These are phyloP conservation scores for Allantophomopsis lycopodina DNA, from an alignment of 2,329 filamentous ascomycete genomes.

Conservation along the genomic window DNA sequence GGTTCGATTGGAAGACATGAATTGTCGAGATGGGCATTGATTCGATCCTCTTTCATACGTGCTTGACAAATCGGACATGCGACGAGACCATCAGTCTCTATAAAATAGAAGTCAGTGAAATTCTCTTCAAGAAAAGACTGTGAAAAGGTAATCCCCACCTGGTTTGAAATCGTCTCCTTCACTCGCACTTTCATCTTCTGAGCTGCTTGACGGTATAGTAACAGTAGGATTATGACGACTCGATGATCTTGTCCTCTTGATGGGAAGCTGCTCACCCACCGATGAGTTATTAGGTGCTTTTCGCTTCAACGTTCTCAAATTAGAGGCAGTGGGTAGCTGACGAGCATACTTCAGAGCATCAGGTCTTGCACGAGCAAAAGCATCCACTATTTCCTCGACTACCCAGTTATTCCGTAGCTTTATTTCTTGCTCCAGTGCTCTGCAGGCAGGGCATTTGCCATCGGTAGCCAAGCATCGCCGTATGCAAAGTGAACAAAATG, in stretches of 20 bases:
- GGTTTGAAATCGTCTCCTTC: constrained; percentile 12
- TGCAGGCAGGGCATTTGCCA: constrained; percentile 79
- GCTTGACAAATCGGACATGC: constrained; percentile 70
- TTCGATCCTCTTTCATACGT: constrained; percentile 66
- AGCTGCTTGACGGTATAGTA: constrained; percentile 9
- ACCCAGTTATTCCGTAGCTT: constrained; percentile 77
- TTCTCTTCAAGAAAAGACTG: background rate
- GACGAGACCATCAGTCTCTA: constrained; percentile 42
- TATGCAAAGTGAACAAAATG: constrained; percentile 94
- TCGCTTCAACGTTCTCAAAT: constrained; percentile 31
- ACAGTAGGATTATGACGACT: constrained; percentile 27
- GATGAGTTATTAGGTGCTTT: constrained; percentile 22
- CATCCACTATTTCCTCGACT: constrained; percentile 71
- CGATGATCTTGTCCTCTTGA: constrained; percentile 38
- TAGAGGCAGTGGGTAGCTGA: constrained; percentile 18
- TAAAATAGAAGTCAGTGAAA: background rate
- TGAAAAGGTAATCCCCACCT: background rate
- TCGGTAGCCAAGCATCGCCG: constrained; percentile 71
- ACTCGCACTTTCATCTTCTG: no score
- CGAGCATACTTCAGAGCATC: constrained; percentile 51
- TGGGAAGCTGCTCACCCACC: no score
- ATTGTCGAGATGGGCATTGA: constrained; percentile 67
- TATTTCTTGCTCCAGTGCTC: constrained; percentile 64
- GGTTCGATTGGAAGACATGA: constrained; percentile 27
- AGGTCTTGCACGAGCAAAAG: constrained; percentile 54